These are phyloP conservation scores for Scutellaria barbata DNA, from an alignment of 257 asterid species.

Conservation along the genomic window DNA sequence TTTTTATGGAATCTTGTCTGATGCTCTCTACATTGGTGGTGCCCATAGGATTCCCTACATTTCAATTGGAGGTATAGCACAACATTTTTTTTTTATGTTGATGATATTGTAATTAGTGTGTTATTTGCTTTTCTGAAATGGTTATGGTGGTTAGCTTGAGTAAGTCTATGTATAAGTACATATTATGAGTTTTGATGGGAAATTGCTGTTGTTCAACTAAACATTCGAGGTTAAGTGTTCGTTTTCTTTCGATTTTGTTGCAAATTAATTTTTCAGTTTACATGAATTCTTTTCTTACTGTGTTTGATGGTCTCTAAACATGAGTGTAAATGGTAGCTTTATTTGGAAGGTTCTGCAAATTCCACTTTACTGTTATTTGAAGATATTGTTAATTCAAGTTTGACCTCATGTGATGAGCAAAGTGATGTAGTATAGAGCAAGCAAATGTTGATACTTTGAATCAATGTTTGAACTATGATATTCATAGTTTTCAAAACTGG, in stretches of 20 bases:
- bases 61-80: conserved; percentile 71
- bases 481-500: neutral
- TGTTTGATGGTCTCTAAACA: conserved; percentile 9
- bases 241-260: neutral
- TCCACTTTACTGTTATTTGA: conserved; percentile 34
- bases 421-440: conserved; percentile 23
- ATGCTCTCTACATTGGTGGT: conserved; percentile 77
- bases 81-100: neutral
- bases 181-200: conserved; percentile 1
- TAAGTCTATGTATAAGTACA: conserved; percentile 5
- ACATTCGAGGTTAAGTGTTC: neutral
- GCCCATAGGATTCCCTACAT: conserved; percentile 86
- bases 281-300: conserved; percentile 2
- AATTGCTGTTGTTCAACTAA: neutral
- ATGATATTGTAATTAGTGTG: neutral
- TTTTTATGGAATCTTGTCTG: conserved; percentile 82
- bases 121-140: neutral
- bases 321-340: conserved; percentile 23
- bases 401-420: conserved; percentile 1
- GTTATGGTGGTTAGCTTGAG: neutral
- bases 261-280: neutral
- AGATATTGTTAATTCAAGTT: conserved; percentile 23
- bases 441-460: conserved; percentile 24
- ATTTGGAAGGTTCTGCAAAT: conserved; percentile 10
- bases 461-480: neutral